Percentiles rank a stretch among this genome's conserved stretches.
phyloP scores from a whole-genome alignment of 306 rosid species.

The Prunus armeniaca region DNA sequence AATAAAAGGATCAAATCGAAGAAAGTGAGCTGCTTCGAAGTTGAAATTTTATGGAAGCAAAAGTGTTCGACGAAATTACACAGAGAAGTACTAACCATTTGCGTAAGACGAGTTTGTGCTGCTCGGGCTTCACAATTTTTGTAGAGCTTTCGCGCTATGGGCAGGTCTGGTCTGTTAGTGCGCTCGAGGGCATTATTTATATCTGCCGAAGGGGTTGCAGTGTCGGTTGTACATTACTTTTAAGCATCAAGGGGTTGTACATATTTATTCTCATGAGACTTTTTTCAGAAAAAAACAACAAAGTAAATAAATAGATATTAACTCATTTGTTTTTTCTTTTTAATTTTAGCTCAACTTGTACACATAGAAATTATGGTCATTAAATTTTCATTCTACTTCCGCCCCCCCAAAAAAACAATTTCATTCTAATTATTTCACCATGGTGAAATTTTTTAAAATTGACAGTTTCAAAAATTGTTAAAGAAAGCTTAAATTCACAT shows the following conservation, averaged over 20 bases:
- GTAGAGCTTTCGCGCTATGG: conserved; percentile 3
- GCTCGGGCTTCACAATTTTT: neutral
- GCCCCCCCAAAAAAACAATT: too few species aligned
- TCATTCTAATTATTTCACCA: too few species aligned
- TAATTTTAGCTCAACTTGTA: too few species aligned
- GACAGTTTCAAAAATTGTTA: too few species aligned
- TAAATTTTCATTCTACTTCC: too few species aligned
- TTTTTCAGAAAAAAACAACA: too few species aligned
- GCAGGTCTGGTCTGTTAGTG: neutral
- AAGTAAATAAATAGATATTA: too few species aligned
- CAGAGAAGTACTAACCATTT: conserved; percentile 26
- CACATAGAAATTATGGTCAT: too few species aligned
- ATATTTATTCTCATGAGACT: neutral
- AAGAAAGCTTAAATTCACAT: too few species aligned
- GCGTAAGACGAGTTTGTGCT: neutral
- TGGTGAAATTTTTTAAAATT: too few species aligned
- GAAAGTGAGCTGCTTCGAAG: neutral
- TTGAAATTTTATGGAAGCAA: conserved; percentile 8
- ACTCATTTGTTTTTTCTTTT: too few species aligned
- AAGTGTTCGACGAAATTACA: conserved; percentile 9
- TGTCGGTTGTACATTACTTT: neutral
- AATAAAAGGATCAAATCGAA: neutral
- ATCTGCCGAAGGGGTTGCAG: neutral
- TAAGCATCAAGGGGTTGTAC: neutral
- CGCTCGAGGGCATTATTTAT: neutral